Evolutionary conservation across 495 filamentous ascomycete genomes (phyloP).

Genomic region (Penicillium taxi): DNA sequence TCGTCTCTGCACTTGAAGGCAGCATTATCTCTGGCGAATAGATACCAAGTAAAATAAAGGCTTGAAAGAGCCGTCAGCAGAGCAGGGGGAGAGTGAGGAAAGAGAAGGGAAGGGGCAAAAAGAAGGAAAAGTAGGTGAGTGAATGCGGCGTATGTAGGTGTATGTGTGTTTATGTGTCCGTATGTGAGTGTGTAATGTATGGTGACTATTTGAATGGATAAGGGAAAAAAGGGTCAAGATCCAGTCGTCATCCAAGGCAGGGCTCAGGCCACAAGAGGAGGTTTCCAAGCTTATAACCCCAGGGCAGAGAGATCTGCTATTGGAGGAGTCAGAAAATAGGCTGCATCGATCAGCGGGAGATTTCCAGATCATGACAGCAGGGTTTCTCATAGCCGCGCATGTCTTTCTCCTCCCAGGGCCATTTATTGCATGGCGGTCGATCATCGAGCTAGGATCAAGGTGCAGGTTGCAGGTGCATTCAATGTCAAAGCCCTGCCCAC

Average conservation of each 20-base stretch:
- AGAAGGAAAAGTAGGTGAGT: slow-evolving; percentile 4
- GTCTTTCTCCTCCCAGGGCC: slow-evolving; percentile 28
- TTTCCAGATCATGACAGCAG: slow-evolving; percentile 40
- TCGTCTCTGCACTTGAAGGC: slow-evolving; percentile 15
- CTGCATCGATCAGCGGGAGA: slow-evolving; percentile 35
- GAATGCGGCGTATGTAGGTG: too few relatives aligned
- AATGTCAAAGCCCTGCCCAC: slow-evolving; percentile 15
- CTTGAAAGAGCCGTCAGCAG: slow-evolving; percentile 11
- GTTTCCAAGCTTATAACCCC: slow-evolving; percentile 38
- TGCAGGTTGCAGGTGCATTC: slow-evolving; percentile 13
- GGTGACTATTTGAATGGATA: too few relatives aligned
- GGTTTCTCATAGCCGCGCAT: slow-evolving; percentile 39
- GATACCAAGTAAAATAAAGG: slow-evolving; percentile 6
- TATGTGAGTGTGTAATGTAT: too few relatives aligned
- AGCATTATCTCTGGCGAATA: slow-evolving; percentile 33
- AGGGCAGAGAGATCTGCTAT: slow-evolving; percentile 26
- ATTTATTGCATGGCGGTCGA: slow-evolving; percentile 42
- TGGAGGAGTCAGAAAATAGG: slow-evolving; percentile 43
- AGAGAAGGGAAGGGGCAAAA: slow-evolving; percentile 1
- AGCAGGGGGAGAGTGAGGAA: slow-evolving; percentile 7
- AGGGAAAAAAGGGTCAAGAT: not conserved
- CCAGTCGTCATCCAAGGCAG: not conserved
- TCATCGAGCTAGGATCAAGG: slow-evolving; percentile 34
- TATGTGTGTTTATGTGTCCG: too few relatives aligned
- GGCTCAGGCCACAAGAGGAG: too few relatives aligned